Conservation (phyloP, 2,329 filamentous ascomycete genomes). For the Clonostachys chloroleuca region DNA sequence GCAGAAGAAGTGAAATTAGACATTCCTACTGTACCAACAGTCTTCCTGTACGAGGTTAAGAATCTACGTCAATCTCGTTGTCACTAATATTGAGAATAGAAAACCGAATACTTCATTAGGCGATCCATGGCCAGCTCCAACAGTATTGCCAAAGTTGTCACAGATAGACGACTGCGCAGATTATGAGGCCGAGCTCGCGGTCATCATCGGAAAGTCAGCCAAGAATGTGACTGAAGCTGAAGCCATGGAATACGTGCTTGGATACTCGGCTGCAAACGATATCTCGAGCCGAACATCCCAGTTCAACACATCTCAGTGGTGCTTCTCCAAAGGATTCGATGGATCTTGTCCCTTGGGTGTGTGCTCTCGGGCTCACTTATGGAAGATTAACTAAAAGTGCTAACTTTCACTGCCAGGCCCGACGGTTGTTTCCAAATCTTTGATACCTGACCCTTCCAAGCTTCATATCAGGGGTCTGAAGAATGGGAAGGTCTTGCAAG, state of each 20-base stretch:
- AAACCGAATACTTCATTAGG: conserved; percentile 50
- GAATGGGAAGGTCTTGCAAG: conserved; percentile 48
- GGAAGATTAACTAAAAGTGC: background rate
- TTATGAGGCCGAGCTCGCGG: conserved; percentile 55
- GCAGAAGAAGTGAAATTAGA: conserved; percentile 44
- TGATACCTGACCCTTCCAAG: conserved; percentile 32
- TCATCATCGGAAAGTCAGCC: conserved; percentile 46
- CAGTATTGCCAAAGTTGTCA: conserved; percentile 42
- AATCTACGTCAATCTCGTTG: background rate
- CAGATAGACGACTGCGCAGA: conserved; percentile 49
- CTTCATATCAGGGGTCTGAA: conserved; percentile 36
- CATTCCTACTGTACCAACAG: conserved; percentile 47
- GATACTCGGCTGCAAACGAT: conserved; percentile 61
- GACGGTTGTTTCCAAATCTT: conserved; percentile 36
- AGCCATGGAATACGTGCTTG: conserved; percentile 55
- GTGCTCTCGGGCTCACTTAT: background rate
- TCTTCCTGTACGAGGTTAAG: conserved; percentile 39
- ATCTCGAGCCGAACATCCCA: conserved; percentile 55
- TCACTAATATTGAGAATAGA: conserved; percentile 5
- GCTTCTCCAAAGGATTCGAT: conserved; percentile 55
- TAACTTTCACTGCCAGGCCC: conserved; percentile 26
- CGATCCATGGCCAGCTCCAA: conserved; percentile 47
- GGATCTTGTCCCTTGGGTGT: conserved; percentile 41
- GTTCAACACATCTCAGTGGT: conserved; percentile 49
- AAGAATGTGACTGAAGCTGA: conserved; percentile 51